Base-by-base conservation (phyloP, 2,329 filamentous ascomycete species). In the Fusarium foetens region DNA sequence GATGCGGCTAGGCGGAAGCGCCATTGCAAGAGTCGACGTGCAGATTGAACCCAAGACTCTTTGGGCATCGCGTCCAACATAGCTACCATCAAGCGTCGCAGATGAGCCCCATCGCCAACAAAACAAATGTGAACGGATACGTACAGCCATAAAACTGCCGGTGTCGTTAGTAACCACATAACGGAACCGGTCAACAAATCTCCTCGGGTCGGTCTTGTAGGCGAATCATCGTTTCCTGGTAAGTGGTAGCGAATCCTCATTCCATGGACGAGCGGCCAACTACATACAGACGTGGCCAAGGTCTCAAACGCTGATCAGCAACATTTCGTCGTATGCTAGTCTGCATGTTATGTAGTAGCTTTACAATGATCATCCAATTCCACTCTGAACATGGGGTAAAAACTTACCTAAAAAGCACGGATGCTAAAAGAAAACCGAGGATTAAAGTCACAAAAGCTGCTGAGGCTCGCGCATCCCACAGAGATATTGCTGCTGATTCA, bases 1-100 rank as follows among this genome's bases (percentile, higher is more conserved):
- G 71, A 73, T 73, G 73, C 73, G 54, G 72, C 75, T 77, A 77
- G 70, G 68, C 54, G 73, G 65, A 76, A 68, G 65, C 66, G 71
- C 66, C 66, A 62, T 75, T 60, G 70, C 61, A 66, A 66, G 48
- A 63, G 64, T 70, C 72, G 63, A 75, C 62, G 58, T 65, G 66
- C 70, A 70, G 64, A 73, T 75, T 65, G 60, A 43, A 46, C 63
- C 69, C 52, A 72, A 54, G 45, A 58, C 69, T 66, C 35, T 68
- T 68, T 68, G 41, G 69, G 66, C 51, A 71, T 72, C 70, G 73
- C 63, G 54, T 58, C n/a, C 46, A 33, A 39, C 31, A 39, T 46
- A 48, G 46, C 54, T 53, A 68, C 66, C 25, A 29, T 58, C 14
- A 62, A 52, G 46, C 45, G 58, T 68, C 39, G 45, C 39, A 53